These are phyloP conservation scores for Aspergillus fischeri DNA, from an alignment of 2,329 filamentous ascomycete genomes.

Conservation along the genomic window DNA sequence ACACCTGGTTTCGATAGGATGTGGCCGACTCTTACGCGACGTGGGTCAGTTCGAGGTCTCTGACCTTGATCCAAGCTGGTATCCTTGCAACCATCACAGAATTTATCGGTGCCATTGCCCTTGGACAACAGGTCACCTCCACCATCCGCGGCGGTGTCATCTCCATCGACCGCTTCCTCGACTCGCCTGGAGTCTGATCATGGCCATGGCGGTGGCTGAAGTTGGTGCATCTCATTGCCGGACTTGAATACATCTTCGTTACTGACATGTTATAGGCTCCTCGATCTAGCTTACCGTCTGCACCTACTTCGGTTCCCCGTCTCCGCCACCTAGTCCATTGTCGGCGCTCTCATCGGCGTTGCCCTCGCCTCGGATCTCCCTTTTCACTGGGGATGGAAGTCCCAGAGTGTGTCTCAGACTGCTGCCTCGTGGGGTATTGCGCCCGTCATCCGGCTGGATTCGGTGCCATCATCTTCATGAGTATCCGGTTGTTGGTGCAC, in stretches of 20 bases:
- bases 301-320: slow-evolving; percentile 28
- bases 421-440: slow-evolving; percentile 46
- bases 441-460: slow-evolving; percentile 45
- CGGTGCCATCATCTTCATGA: slow-evolving; percentile 44
- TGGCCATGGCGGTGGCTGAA: slow-evolving; percentile 24
- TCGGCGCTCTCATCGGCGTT: slow-evolving; percentile 22
- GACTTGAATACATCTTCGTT: too few relatives aligned
- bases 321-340: slow-evolving; percentile 35
- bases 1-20: slow-evolving; percentile 25
- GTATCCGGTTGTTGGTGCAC: slow-evolving; percentile 46
- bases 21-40: slow-evolving; percentile 52
- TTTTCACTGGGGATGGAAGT: slow-evolving; percentile 25
- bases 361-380: too few relatives aligned
- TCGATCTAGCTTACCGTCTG: slow-evolving; percentile 29
- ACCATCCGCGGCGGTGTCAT: slow-evolving; percentile 40
- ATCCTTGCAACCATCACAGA: slow-evolving; percentile 46
- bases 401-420: slow-evolving; percentile 40
- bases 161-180: slow-evolving; percentile 30
- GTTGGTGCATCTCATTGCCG: too few relatives aligned
- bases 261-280: slow-evolving; percentile 14
- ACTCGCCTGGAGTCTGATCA: slow-evolving; percentile 27
- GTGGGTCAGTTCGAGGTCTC: slow-evolving; percentile 46
- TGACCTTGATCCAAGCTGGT: slow-evolving; percentile 49
- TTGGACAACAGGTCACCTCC: slow-evolving; percentile 41
- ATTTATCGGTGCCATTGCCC: slow-evolving; percentile 47